phyloP scores from a whole-genome alignment of 2,329 filamentous ascomycete species.

The Didymella segeticola region DNA sequence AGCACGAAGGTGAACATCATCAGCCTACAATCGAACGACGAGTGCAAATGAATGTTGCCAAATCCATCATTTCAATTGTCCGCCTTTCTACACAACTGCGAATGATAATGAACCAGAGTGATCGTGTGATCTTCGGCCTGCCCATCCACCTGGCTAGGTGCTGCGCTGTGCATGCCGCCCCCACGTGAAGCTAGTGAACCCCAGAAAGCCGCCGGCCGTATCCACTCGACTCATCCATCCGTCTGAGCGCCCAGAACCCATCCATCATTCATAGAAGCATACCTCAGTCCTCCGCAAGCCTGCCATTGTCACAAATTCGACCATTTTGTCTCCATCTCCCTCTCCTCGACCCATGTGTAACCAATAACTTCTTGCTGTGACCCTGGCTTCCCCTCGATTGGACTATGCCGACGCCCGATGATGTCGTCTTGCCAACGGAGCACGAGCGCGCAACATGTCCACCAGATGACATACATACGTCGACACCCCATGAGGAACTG shows the following conservation, averaged over 20 bases:
- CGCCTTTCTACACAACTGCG: background rate
- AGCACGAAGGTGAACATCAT: background rate
- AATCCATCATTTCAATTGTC: background rate
- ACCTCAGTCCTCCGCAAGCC: constrained; percentile 9
- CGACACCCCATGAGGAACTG: constrained; percentile 37
- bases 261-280: constrained; percentile 12
- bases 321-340: constrained; percentile 14
- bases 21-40: background rate
- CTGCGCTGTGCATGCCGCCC: constrained; percentile 9
- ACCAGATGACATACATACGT: constrained; percentile 52
- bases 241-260: constrained; percentile 12
- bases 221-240: constrained; percentile 14
- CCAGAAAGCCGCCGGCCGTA: constrained; percentile 9
- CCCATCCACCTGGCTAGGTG: constrained; percentile 3
- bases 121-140: constrained; percentile 14
- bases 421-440: constrained; percentile 51
- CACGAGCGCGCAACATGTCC: constrained; percentile 57
- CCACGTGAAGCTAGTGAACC: constrained; percentile 16
- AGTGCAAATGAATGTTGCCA: background rate
- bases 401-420: constrained; percentile 60
- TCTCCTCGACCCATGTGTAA: constrained; percentile 27
- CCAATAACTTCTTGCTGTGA: constrained; percentile 27
- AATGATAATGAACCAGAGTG: background rate
- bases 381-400: constrained; percentile 34
- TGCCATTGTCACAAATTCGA: constrained; percentile 6